Conservation (phyloP, 371 early-diverging fungal species). For the Actinomortierella wolfii region DNA sequence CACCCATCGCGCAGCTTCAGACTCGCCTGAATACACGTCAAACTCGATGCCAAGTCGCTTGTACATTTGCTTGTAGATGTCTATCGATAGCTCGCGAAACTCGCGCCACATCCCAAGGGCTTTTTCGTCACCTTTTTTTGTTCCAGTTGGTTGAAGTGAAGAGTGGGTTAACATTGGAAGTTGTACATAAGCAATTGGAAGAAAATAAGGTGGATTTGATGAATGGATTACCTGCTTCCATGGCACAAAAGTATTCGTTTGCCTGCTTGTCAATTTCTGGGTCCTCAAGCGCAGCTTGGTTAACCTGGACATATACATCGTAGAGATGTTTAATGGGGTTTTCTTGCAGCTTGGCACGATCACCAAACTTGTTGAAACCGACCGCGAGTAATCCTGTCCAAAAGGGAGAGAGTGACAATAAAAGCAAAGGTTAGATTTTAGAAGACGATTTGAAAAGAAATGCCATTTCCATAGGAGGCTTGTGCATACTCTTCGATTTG, state of each 20-base stretch:
- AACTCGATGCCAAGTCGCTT: constrained; percentile 88
- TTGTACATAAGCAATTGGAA: neutral
- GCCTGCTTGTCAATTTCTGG: constrained; percentile 73
- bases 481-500: neutral
- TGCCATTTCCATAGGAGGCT: constrained; percentile 9
- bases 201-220: neutral
- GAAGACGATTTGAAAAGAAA: constrained; percentile 5
- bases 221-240: constrained; percentile 87
- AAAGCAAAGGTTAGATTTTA: neutral
- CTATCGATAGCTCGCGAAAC: constrained; percentile 90
- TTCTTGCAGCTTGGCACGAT: constrained; percentile 72
- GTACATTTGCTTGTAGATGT: constrained; percentile 86
- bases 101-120: constrained; percentile 82
- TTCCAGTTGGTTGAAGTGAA: neutral
- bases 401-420: neutral
- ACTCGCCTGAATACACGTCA: constrained; percentile 98
- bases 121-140: constrained; percentile 71
- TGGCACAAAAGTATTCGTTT: constrained; percentile 87
- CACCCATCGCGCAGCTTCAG: constrained; percentile 78
- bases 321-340: constrained; percentile 96
- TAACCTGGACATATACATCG: constrained; percentile 96
- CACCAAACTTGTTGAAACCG: constrained; percentile 85
- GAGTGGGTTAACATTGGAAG: neutral
- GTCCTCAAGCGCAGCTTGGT: constrained; percentile 62
- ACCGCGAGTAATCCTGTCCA: constrained; percentile 85